These are phyloP conservation scores for Microbotryum lychnidis-dioicae DNA, from an alignment of 1,284 basidiomycete species.

Conservation along the genomic window DNA sequence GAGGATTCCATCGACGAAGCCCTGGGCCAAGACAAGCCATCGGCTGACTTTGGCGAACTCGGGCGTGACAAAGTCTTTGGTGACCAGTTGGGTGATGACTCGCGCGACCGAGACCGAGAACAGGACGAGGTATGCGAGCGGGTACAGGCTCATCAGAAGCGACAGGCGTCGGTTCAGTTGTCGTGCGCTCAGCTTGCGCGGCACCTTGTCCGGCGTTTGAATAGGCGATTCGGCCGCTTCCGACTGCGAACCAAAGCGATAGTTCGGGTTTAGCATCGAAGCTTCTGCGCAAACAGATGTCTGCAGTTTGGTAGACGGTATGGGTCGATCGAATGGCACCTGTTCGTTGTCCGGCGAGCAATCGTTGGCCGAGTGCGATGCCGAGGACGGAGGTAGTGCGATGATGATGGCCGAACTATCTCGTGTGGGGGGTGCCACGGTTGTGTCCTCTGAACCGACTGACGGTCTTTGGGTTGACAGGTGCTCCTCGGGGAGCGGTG, in stretches of 20 bases:
- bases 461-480: no score
- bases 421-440: no score
- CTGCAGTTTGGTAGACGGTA: no score
- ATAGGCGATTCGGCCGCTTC: no score
- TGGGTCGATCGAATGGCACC: neutral
- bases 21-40: constrained; percentile 11
- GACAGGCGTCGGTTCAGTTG: constrained; percentile 21
- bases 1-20: constrained; percentile 11
- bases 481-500: neutral
- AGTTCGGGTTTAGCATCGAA: no score
- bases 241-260: no score
- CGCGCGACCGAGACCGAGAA: constrained; percentile 21
- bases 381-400: neutral
- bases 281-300: no score
- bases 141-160: constrained; percentile 17
- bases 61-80: neutral
- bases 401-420: neutral
- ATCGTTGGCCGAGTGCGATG: neutral
- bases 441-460: no score
- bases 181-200: constrained; percentile 2
- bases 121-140: constrained; percentile 16
- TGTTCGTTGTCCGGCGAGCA: neutral
- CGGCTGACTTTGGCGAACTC: constrained; percentile 2
- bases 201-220: no score
- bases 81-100: constrained; percentile 14